Base-by-base conservation (phyloP, 768 basidiomycete species). In the Suillus alpinus region DNA sequence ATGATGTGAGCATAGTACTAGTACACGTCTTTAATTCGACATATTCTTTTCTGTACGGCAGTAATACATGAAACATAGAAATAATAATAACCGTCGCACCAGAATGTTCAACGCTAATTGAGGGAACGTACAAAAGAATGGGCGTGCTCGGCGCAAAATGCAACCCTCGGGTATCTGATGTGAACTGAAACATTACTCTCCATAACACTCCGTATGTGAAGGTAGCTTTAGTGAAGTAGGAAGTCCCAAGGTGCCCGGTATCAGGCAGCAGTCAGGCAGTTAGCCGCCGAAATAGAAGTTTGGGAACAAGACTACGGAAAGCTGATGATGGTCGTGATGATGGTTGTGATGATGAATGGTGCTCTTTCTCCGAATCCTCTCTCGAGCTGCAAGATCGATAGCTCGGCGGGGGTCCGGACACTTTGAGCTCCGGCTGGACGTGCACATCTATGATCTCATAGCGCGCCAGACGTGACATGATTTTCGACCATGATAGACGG, bases 361-460 rank as follows among this genome's bases (percentile, higher is more conserved):
- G 0, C 34, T 46, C 56, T 50, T 51, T 57, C 59, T 72, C 69
- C 14, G 67, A 59, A 2, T 65, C 65, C 13, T 62, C 59, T 12
- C 44, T 47, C 18, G 9, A 12, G 8, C 58, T 60, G 26, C 20
- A 8, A 43, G 29, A 13, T 2, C 8, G 71, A 61, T 84, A 84
- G 7, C 70, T 71, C 6, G 83, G 83, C 12, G 77, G 80, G 10
- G 71, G 64, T 5, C 67, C 68, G 46, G 69, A 71, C 36, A 58
- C 56, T 20, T 68, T 68, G 52, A 74, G 67, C 34, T 76, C 71
- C 0, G 78, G 76, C 18, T 73, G 71, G 1, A 82, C 63, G 23
- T 66, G 63, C 1, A 86, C 72, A 57, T 83, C 78, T 57, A 86
- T 74, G 63, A 85, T 71, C 52, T 84, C 81, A 31, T 79, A 82